These are phyloP conservation scores for Colletotrichum melonis DNA, from an alignment of 2,329 filamentous ascomycete genomes.

Conservation along the genomic window DNA sequence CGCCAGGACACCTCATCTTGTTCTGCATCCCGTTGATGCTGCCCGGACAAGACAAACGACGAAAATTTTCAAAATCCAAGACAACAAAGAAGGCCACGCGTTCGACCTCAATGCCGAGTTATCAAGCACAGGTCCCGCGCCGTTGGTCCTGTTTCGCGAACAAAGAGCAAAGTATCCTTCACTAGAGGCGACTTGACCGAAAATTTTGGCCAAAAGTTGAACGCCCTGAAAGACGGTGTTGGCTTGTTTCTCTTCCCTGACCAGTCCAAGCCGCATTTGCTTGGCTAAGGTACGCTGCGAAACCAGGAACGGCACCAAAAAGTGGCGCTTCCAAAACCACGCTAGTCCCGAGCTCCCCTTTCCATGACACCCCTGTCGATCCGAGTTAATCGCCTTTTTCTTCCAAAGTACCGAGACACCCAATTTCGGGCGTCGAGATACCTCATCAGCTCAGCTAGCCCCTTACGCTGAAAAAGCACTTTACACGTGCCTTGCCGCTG, in stretches of 20 bases:
- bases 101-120: background rate
- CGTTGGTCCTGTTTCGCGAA: background rate
- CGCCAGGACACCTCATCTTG: background rate
- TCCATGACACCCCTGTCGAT: background rate
- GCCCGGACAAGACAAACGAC: background rate
- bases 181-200: background rate
- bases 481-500: background rate
- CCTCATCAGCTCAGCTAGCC: background rate
- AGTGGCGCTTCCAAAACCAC: background rate
- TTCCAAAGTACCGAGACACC: background rate
- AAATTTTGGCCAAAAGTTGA: background rate
- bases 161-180: background rate
- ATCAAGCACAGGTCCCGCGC: background rate
- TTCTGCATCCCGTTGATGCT: background rate
- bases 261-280: background rate
- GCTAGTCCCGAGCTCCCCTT: background rate
- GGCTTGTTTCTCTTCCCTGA: background rate
- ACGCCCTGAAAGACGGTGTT: too few relatives aligned
- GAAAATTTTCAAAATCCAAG: background rate
- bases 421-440: background rate
- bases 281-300: background rate
- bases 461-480: background rate
- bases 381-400: background rate
- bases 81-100: background rate
- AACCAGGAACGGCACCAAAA: background rate